A percentile compares a stretch with the other conserved stretches of the same genome.
Evolutionary conservation across 495 filamentous ascomycete species (phyloP).

Genomic region (Clohesyomyces aquaticus): DNA sequence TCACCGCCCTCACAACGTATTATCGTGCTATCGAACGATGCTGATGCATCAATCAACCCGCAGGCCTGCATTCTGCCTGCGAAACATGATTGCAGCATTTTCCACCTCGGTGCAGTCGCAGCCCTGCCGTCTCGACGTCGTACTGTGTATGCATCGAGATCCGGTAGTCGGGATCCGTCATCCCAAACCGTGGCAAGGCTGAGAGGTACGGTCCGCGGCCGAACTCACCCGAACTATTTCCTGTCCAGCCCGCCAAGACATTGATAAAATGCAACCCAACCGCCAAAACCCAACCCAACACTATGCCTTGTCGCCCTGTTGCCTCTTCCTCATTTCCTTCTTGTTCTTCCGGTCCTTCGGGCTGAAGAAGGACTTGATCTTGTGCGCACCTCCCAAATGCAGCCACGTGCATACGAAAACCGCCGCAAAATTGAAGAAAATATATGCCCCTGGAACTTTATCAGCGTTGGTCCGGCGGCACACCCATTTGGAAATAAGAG

Average conservation of each 20-base stretch:
- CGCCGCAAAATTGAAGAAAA: slow-evolving; percentile 41
- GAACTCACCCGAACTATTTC: slow-evolving; percentile 5
- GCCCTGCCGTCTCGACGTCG: not conserved
- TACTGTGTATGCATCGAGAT: not conserved
- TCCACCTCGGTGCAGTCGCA: not conserved
- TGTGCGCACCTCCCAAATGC: slow-evolving; percentile 32
- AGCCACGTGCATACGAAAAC: slow-evolving; percentile 42
- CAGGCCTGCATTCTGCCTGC: not conserved
- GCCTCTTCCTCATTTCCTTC: slow-evolving; percentile 27
- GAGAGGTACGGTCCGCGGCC: not conserved
- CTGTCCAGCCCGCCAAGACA: too few species aligned
- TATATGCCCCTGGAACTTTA: slow-evolving; percentile 27
- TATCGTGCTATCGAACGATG: not conserved
- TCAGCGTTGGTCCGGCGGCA: slow-evolving; percentile 5
- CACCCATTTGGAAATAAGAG: not conserved
- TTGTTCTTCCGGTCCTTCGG: slow-evolving; percentile 24
- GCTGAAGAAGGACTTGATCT: slow-evolving; percentile 33
- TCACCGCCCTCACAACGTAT: not conserved
- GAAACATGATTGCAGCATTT: not conserved
- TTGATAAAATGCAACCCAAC: too few species aligned
- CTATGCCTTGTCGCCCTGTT: slow-evolving; percentile 26
- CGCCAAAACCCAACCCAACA: not conserved
- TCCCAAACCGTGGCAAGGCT: not conserved
- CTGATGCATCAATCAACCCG: not conserved
- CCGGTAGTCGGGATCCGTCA: not conserved